These are phyloP conservation scores for Geoglossum glabrum DNA, from an alignment of 495 filamentous ascomycete genomes.

Conservation along the genomic window DNA sequence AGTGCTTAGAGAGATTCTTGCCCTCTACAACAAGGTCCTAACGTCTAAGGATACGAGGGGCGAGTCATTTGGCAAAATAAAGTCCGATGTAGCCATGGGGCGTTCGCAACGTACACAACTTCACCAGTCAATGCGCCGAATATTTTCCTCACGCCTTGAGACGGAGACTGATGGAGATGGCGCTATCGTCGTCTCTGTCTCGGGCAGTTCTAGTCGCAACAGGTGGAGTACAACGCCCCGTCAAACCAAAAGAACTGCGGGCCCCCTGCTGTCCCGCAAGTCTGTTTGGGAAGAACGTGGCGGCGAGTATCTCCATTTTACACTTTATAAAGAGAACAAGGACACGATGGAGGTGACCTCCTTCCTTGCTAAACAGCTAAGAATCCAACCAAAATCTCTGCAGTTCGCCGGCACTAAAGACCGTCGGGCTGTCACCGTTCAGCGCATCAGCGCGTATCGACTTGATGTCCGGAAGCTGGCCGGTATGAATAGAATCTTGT, in stretches of 20 bases:
- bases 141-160: conserved; percentile 48
- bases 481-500: conserved; percentile 38
- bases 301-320: conserved; percentile 75
- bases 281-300: conserved; percentile 30
- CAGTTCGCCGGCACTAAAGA: conserved; percentile 91
- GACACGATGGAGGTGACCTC: conserved; percentile 88
- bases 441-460: conserved; percentile 55
- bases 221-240: neutral
- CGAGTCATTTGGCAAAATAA: conserved; percentile 21
- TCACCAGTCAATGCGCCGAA: conserved; percentile 43
- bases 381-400: conserved; percentile 47
- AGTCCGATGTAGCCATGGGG: conserved; percentile 27
- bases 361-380: conserved; percentile 46
- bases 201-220: conserved; percentile 7
- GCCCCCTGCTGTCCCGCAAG: conserved; percentile 1
- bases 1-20: conserved; percentile 20
- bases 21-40: conserved; percentile 24
- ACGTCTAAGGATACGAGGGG: conserved; percentile 5
- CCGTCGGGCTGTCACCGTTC: conserved; percentile 67
- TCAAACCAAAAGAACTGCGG: neutral
- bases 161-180: conserved; percentile 37
- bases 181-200: conserved; percentile 30
- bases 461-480: conserved; percentile 42
- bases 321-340: conserved; percentile 92
- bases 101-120: conserved; percentile 41